Evolutionary conservation across 345 rosid genomes (phyloP).

Genomic region (Eucalyptus cloeziana): DNA sequence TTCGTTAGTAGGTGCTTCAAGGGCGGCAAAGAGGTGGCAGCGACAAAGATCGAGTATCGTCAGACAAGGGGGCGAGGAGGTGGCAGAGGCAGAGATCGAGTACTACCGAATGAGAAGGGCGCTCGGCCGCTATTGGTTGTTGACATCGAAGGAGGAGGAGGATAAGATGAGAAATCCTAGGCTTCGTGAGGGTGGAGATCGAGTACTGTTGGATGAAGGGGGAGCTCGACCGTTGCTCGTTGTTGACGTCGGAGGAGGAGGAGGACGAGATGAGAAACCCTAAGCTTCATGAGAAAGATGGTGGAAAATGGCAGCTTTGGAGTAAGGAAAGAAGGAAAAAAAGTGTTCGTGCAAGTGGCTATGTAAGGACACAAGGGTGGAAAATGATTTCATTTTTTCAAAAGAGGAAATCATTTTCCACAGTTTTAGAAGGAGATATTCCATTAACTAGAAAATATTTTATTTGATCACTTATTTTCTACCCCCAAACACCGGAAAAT

Average conservation of each 20-base stretch:
- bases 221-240: rapidly evolving
- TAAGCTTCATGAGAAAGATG: too few relatives aligned
- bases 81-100: rapidly evolving
- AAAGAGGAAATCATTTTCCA: not conserved
- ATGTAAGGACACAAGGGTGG: not conserved
- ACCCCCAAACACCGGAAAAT: rapidly evolving
- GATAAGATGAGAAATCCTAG: too few relatives aligned
- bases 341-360: too few relatives aligned
- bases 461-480: rapidly evolving
- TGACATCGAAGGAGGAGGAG: too few relatives aligned
- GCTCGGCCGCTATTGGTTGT: rapidly evolving
- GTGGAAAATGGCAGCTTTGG: too few relatives aligned
- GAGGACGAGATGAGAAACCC: too few relatives aligned
- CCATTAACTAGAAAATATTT: not conserved
- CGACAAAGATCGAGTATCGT: rapidly evolving
- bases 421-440: not conserved
- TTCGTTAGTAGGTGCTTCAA: rapidly evolving
- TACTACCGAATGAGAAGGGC: rapidly evolving
- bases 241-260: rapidly evolving
- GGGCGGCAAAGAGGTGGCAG: too few relatives aligned
- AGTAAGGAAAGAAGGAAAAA: too few relatives aligned
- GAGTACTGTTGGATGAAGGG: rapidly evolving
- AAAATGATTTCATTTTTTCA: not conserved
- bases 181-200: too few relatives aligned
- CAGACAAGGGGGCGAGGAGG: rapidly evolving